Base-by-base conservation (phyloP, 2,329 filamentous ascomycete species). In the Neonectria faginata region DNA sequence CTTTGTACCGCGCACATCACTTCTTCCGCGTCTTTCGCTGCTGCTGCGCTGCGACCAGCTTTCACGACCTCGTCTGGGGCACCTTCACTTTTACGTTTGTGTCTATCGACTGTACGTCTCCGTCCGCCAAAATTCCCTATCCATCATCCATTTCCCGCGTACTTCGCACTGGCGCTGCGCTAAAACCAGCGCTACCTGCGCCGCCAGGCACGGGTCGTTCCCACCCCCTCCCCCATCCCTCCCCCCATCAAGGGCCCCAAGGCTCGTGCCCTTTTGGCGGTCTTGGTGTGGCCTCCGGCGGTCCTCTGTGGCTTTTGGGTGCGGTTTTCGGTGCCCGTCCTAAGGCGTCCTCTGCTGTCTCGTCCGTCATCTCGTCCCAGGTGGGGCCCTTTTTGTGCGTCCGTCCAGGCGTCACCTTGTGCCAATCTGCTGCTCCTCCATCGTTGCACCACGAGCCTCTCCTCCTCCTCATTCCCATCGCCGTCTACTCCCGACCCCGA, bases 361-460 rank as follows among this genome's bases (percentile, higher is more conserved):
- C 72, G 69, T 67, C 74, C 74, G 67, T 72, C 75, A 75, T 76
- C 72, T 74, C 70, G 71, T 73, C 68, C 72, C 67, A 74, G 69
- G 74, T 77, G 74, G 75, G 75, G 73, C 68, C 57, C 56, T 69
- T 75, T 71, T 70, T 72, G 70, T 75, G 68, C 73, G 73, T 71
- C 70, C 70, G 67, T 68, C 70, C 62, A 73, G 70, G 72, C 72
- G 72, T 74, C 72, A 74, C 72, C 72, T 74, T 61, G 70, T 74
- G 70, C 72, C 72, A 74, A 74, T 73, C 72, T 74, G 71, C 68
- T 74, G 70, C 70, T 74, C 70, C 68, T 74, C 68, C 68, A 60
- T 73, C 67, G 72, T 74, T 74, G 72, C 72, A 74, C 72, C 69
- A 74, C 72, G 69, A 74, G 68, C 72, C 69, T 74, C 72, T 74